Base-by-base conservation (phyloP, 306 rosid genomes). In the Sechiopsis laciniata region DNA sequence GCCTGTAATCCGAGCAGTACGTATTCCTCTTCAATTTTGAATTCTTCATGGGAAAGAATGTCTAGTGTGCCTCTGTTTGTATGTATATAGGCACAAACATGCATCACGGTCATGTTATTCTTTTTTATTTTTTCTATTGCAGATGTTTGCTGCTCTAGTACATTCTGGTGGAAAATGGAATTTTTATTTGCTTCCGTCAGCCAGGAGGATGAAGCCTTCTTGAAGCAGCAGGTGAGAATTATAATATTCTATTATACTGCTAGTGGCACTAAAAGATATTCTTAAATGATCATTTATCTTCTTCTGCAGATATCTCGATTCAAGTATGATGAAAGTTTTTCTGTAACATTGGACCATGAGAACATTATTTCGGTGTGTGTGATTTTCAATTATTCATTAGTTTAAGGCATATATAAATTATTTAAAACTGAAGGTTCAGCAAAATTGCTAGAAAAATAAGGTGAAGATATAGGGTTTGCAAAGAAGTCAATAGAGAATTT, bases 81-180 rank as follows among this genome's bases (percentile, higher is more conserved):
- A 32, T 32, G 37, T 3, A 32, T 72, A 52, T 50, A 29, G 4
- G 32, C 10, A 14, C n/a, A 51, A 24, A 17, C 22, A 8, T 22
- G 48, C 3, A 11, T 21, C 45, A n/a, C n/a, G 24, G 24, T 53
- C 21, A 6, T 8, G 16, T 59, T 45, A 60, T 56, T 17, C 17
- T 15, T 40, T 16, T 63, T 37, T 74, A 42, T 29, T 66, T 75
- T 74, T 69, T 48, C 32, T 81, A 48, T 72, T 81, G 45, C 83
- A 92, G 98, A 85, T 84, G 76, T 77, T 72, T 85, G 91, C 56
- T 85, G 93, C 76, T 88, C 96, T 53, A 78, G 90, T 83, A 15
- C 84, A 58, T 90, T 90, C 80, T 92, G 98, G 98, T 85, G 86
- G 91, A 82, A 87, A 77, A 57, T 84, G 87, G 96, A 92, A 77